Base-by-base conservation (phyloP, 495 filamentous ascomycete species). In the Penicillium pancosmium region DNA sequence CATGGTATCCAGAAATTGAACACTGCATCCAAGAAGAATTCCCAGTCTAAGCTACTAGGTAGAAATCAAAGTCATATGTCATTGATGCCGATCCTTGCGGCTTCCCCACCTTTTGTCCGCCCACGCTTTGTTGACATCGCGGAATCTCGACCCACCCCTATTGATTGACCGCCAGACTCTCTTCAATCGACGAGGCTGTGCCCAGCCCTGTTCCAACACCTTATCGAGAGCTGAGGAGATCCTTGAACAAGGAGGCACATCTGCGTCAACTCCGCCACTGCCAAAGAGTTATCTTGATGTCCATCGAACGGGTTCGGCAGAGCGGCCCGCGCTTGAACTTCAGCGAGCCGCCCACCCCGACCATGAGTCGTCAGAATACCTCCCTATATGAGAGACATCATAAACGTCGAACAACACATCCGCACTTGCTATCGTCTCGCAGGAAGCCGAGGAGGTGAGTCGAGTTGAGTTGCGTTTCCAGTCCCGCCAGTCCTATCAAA, bases 401-500 rank as follows among this genome's bases (percentile, higher is more conserved):
- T 48, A 63, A 68, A 31, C 69, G 76, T 4, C 60, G 64, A 1
- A 58, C 60, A 1, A 78, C 77, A 15, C 71, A 79, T 62, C 77
- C 77, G 25, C 71, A 78, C 56, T 63, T 68, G 5, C 50, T 78
- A 58, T 79, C 81, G 3, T 72, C 73, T 11, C 75, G 87, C 11
- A 75, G 74, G 55, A 90, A 90, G 66, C 84, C 82, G 13, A 71
- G 82, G 62, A 77, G 85, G 81, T 82, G 50, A 41, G 53, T 4
- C 1, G 10, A 19, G 18, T 3, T 38, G 11, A 27, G 1, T 8
- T 38, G 15, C 21, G 11, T 5, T 15, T 36, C 11, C 19, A 33
- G 19, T 41, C n/a, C 4, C 15, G 11, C 3, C 23, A 10, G 10
- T 21, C 33, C 40, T 4, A 46, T 31, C 15, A 46, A 44, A 23